Conservation (phyloP, 2,329 filamentous ascomycete species). For the Fusarium tupiense region DNA sequence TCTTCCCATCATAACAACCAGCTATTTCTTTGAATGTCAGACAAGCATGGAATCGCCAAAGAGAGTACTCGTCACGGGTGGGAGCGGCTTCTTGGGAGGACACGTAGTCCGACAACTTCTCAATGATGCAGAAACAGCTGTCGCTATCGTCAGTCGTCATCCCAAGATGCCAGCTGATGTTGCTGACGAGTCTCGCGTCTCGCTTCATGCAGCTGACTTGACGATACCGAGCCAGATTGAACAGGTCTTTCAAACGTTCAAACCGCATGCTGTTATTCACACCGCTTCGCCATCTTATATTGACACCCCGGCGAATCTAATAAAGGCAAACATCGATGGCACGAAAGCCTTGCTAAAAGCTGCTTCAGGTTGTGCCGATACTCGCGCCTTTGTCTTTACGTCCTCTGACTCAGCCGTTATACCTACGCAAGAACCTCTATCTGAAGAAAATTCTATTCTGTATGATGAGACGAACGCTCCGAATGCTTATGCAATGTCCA, state of each 20-base stretch:
- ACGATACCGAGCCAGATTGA: neutral
- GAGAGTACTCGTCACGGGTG: neutral
- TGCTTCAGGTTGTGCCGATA: neutral
- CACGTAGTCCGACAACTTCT: neutral
- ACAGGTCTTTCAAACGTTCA: neutral
- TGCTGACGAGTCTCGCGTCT: neutral
- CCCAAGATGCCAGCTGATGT: neutral
- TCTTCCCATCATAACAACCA: accelerated
- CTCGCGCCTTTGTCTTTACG: neutral
- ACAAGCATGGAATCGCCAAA: neutral
- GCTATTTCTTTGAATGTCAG: no score
- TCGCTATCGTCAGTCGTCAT: neutral
- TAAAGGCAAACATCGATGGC: neutral
- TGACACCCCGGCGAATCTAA: neutral
- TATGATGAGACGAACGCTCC: neutral
- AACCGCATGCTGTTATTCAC: neutral
- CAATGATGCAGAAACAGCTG: accelerated
- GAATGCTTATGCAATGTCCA: neutral
- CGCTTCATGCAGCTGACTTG: neutral
- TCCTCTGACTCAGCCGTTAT: neutral
- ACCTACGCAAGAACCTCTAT: neutral
- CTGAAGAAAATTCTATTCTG: neutral
- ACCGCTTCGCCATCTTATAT: neutral
- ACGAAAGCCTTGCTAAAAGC: neutral
- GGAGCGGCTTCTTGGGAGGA: slow-evolving; percentile 5